phyloP scores from a whole-genome alignment of 73 alveolate species.

The Tetrahymena malaccensis region DNA sequence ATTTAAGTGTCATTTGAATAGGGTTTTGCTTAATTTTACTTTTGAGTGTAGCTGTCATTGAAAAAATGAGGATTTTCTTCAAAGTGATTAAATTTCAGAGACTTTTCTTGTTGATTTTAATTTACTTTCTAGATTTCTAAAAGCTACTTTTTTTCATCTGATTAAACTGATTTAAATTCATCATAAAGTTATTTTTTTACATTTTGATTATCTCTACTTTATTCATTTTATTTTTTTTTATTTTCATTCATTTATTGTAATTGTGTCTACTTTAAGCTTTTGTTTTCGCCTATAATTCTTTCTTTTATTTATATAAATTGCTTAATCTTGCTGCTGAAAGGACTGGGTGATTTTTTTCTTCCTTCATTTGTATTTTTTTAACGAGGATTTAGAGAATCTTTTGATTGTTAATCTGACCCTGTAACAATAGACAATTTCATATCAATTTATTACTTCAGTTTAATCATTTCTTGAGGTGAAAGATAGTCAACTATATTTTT shows the following conservation, averaged over 20 bases:
- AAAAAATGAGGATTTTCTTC: neutral
- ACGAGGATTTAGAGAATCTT: neutral
- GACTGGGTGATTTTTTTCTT: neutral
- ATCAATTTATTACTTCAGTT: neutral
- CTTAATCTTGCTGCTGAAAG: neutral
- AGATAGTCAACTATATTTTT: neutral
- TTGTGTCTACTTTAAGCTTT: neutral
- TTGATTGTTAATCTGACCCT: neutral
- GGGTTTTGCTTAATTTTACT: neutral
- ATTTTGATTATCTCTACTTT: neutral
- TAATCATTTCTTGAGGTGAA: neutral
- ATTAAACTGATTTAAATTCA: neutral
- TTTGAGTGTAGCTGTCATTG: neutral
- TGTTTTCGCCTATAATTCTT: neutral
- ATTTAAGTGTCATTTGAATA: no score
- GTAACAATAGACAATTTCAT: neutral
- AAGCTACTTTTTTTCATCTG: neutral
- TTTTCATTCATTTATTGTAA: neutral
- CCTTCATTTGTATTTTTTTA: neutral
- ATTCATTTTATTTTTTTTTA: neutral
- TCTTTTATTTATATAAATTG: neutral
- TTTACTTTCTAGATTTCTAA: neutral
- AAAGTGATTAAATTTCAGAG: neutral
- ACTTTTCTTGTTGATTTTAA: neutral
- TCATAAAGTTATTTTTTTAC: neutral